phyloP scores from a whole-genome alignment of 306 rosid species.

The Rosa lucieae region DNA sequence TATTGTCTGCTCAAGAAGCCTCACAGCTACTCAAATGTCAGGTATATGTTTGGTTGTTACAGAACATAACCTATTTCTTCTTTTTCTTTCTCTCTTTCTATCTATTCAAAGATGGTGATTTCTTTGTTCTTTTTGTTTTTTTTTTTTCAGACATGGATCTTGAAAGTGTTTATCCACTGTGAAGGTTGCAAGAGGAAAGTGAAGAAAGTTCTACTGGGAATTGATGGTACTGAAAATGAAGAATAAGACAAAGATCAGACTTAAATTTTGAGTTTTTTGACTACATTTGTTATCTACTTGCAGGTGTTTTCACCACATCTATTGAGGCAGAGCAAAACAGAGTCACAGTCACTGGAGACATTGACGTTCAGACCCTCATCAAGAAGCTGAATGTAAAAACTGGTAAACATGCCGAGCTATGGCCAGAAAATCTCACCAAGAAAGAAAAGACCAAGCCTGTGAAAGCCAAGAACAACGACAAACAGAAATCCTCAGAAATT shows the following conservation, averaged over 20 bases:
- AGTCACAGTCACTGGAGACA: conserved; percentile 73
- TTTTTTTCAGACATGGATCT: conserved; percentile 60
- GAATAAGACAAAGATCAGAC: not conserved
- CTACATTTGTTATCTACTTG: not conserved
- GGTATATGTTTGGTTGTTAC: conserved; percentile 28
- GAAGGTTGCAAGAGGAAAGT: conserved; percentile 89
- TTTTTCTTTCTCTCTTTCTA: not conserved
- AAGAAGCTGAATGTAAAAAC: conserved; percentile 49
- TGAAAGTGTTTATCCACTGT: conserved; percentile 83
- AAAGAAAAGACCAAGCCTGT: conserved; percentile 39
- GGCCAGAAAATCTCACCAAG: conserved; percentile 52
- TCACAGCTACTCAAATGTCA: conserved; percentile 49
- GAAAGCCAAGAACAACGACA: conserved; percentile 36
- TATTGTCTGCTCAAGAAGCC: conserved; percentile 24
- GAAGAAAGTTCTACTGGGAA: conserved; percentile 71
- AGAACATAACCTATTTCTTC: not conserved
- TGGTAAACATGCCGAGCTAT: conserved; percentile 74
- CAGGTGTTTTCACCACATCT: conserved; percentile 70
- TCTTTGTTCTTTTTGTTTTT: conserved; percentile 6
- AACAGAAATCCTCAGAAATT: conserved; percentile 32
- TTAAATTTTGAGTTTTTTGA: not conserved
- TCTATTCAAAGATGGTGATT: not conserved
- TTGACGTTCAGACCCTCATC: conserved; percentile 59
- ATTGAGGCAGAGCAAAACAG: conserved; percentile 64
- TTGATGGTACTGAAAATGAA: conserved; percentile 55